Evolutionary conservation across 2,329 filamentous ascomycete species (phyloP), one percentile per base, ranked within the genome.

Genomic region (Ophiostoma sp.): DNA sequence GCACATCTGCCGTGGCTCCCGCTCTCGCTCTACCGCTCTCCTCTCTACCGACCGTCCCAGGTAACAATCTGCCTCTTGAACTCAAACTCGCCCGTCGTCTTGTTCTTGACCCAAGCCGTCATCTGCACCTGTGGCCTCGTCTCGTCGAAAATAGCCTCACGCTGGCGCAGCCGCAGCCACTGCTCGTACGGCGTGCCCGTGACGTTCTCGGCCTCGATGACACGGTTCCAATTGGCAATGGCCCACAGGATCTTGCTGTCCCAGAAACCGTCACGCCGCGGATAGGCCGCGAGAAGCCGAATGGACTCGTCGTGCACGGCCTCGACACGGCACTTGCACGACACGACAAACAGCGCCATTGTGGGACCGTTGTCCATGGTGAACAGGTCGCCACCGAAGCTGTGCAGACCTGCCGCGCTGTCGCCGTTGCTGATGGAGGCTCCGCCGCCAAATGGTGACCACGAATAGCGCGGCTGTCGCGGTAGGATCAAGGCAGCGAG

Each of bases 351-450:
- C 4, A 82, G 73, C 0, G 79, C 79, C 79, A 80, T 80, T 6
- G 79, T 80, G 73, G 79, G 80, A 0, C 81, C 81, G 2, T 79
- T 77, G 69, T 82, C 80, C 78, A 82, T 79, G 0, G 80, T 77
- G 69, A 82, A 81, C 5, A 66, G 75, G 75, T 78, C 11, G 74
- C 12, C 76, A 75, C 11, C 52, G 74, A 73, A 40, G 72, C 71
- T 47, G 45, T 40, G 40, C 16, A 42, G 38, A 4, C 38, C 38
- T 16, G 60, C 27, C 27, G 27, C 40, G n/a, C 55, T 36, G 58
- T 38, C 44, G 11, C 18, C 55, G 4, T 27, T 55, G n/a, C 66
- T 60, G 49, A 44, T 66, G 41, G n/a, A 64, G 36, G 58, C 16
- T 4, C 60, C 40, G 16, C 60, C 60, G 5, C 67, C 64, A 27